Evolutionary conservation across 1,139 yeast genomes (phyloP).

Genomic region (Diutina pseudorugosa): DNA sequence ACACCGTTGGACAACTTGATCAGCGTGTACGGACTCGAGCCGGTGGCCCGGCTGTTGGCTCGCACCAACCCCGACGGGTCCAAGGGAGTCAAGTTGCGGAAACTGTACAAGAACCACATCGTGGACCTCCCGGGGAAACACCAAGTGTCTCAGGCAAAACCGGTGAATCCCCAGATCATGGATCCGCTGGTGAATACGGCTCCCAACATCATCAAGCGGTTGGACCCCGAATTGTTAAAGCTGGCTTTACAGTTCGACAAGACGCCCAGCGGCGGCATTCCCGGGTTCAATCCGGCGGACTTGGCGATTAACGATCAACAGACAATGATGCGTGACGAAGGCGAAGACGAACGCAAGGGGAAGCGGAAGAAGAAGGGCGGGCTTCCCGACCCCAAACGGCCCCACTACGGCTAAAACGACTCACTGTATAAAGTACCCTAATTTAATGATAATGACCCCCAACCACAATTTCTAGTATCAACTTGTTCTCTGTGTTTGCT

Average conservation of each 20-base stretch:
- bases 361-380: not conserved
- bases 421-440: not conserved
- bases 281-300: slow-evolving; percentile 63
- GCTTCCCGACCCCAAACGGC: not conserved
- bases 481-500: no score
- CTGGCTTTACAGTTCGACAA: slow-evolving; percentile 51
- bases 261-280: slow-evolving; percentile 61
- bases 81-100: slow-evolving; percentile 82
- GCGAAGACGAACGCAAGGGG: slow-evolving; percentile 7
- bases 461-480: no score
- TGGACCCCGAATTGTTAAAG: slow-evolving; percentile 23
- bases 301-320: slow-evolving; percentile 52
- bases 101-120: slow-evolving; percentile 87
- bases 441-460: not conserved
- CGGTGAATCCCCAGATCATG: slow-evolving; percentile 36
- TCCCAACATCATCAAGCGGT: slow-evolving; percentile 28
- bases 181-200: slow-evolving; percentile 31
- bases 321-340: slow-evolving; percentile 31
- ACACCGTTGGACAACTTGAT: slow-evolving; percentile 65
- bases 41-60: slow-evolving; percentile 68
- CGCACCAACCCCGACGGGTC: slow-evolving; percentile 82
- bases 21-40: slow-evolving; percentile 51
- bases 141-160: slow-evolving; percentile 31
- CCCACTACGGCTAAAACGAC: not conserved
- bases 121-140: slow-evolving; percentile 78